Base-by-base conservation (phyloP, 306 rosid species). In the Castanea sativa region DNA sequence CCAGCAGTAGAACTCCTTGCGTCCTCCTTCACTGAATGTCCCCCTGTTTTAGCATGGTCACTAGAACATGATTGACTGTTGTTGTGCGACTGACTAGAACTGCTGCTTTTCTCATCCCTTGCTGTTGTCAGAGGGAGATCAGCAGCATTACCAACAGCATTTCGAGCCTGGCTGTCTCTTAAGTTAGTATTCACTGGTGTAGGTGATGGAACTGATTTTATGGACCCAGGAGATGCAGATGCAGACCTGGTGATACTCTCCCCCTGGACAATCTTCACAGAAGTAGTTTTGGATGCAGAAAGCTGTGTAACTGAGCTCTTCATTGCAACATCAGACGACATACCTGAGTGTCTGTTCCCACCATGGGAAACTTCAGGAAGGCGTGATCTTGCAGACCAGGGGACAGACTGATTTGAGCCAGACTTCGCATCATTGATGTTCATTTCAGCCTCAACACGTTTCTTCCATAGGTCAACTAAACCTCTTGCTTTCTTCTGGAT, bases 381-480 rank as follows among this genome's bases (percentile, higher is more conserved):
- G 1, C 80, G 90, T 14, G 86, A 55, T 79, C 86, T 88, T 30
- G 86, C 76, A 69, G 90, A 78, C 93, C 93, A 93, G 55, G 90
- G 71, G 57, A 84, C 93, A 76, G 79, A 84, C 72, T 85, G 90
- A 83, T 83, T 79, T 5, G 89, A 82, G 43, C 89, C 93, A 59
- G 98, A 83, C 80, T 90, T 93, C 9, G 93, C 80, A 77, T 93
- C 98, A 73, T 79, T 85, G 52, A 85, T 81, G 43, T 88, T 89
- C 91, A 91, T 90, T 88, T 93, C 98, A 74, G 97, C 98, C 79
- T 91, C 93, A 73, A 93, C 98, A 13, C 98, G 97, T 82, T 84
- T 93, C 88, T 93, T 93, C 98, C 98, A 93, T 5, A 87, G 88
- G 79, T 93, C 98, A 56, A 93, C 97, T 80, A 93, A 90, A 70